phyloP scores from a whole-genome alignment of 2,329 filamentous ascomycete genomes.

The Didymella exigua region DNA sequence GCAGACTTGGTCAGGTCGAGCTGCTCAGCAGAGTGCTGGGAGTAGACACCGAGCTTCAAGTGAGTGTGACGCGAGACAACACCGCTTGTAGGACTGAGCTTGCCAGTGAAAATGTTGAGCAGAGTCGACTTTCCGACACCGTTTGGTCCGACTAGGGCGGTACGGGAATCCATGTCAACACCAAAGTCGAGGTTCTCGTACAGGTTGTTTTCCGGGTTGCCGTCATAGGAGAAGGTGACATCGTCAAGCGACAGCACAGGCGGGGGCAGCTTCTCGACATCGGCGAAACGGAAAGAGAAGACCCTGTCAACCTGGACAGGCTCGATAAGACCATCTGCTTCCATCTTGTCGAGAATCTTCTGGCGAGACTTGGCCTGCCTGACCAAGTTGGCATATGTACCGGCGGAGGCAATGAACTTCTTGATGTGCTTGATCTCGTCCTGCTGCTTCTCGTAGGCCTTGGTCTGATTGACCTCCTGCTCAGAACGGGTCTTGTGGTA shows the following conservation, averaged over 20 bases:
- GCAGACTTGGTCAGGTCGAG: constrained; percentile 97
- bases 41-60: constrained; percentile 97
- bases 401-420: constrained; percentile 99
- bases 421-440: constrained; percentile 99
- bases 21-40: constrained; percentile 97
- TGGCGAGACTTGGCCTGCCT: constrained; percentile 98
- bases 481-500: constrained; percentile 91
- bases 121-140: constrained; percentile 99
- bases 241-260: constrained; percentile 96
- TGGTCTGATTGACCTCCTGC: constrained; percentile 97
- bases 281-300: constrained; percentile 97
- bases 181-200: constrained; percentile 97
- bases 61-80: constrained; percentile 91
- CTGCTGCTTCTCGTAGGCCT: constrained; percentile 98
- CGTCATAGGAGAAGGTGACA: constrained; percentile 97
- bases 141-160: constrained; percentile 94
- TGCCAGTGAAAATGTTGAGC: constrained; percentile 94
- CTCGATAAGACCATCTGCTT: constrained; percentile 98
- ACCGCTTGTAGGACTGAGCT: constrained; percentile 83
- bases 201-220: constrained; percentile 83
- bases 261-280: constrained; percentile 98
- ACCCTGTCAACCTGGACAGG: constrained; percentile 82
- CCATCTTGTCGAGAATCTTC: constrained; percentile 99
- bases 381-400: constrained; percentile 99
- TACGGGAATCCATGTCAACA: constrained; percentile 99